Conservation (phyloP, 306 rosid species). For the Fagus sylvatica region DNA sequence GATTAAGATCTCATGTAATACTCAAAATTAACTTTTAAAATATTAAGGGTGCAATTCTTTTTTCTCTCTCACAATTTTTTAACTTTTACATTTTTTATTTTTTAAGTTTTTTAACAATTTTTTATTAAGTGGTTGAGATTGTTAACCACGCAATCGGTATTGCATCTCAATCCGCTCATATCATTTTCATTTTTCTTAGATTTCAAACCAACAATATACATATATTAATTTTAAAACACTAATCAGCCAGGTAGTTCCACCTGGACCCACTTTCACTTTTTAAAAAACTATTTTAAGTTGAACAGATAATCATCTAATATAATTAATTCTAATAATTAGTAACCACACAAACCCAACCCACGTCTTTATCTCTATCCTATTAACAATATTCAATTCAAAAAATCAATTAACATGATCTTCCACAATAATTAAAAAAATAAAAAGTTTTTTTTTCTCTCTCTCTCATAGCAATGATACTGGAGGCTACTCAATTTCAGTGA, state of each 20-base stretch:
- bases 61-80: no score
- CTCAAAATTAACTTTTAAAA: no score
- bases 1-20: no score
- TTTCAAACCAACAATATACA: not conserved
- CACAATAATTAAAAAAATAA: slow-evolving; percentile 4
- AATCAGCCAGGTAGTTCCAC: slow-evolving; percentile 24
- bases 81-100: no score
- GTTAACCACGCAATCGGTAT: no score
- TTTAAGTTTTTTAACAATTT: no score
- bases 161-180: not conserved
- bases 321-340: slow-evolving; percentile 33
- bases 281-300: slow-evolving; percentile 23
- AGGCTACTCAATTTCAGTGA: not conserved
- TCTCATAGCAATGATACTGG: rapidly evolving
- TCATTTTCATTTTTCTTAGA: slow-evolving; percentile 1
- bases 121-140: no score
- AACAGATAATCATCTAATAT: slow-evolving; percentile 45
- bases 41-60: no score
- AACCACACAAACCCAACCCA: slow-evolving; percentile 39
- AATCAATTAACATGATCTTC: slow-evolving; percentile 36
- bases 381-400: slow-evolving; percentile 30
- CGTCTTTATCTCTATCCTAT: slow-evolving; percentile 38
- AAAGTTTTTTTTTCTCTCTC: not conserved
- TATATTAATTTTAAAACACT: slow-evolving; percentile 3
- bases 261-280: slow-evolving; percentile 40